phyloP scores from a whole-genome alignment of 2,329 filamentous ascomycete genomes.

The Lachnellula hyalina region DNA sequence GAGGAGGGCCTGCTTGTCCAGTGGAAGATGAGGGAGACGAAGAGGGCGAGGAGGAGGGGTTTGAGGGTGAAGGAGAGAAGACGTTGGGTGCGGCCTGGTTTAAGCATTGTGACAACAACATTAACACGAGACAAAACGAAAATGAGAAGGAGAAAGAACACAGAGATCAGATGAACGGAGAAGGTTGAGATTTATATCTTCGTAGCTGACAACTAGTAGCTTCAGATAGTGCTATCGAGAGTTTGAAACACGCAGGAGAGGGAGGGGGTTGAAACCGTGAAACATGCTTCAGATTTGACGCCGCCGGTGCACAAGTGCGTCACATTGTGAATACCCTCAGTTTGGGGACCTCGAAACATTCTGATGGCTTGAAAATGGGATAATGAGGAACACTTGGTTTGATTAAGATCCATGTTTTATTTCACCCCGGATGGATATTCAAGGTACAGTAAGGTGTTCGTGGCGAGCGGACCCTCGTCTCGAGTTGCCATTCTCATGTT shows the following conservation, averaged over 20 bases:
- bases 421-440: too few relatives aligned
- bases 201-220: not conserved
- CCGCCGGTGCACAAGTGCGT: conserved; percentile 1
- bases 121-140: not conserved
- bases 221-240: not conserved
- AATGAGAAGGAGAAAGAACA: not conserved
- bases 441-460: too few relatives aligned
- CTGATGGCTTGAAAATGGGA: not conserved
- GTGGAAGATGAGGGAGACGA: conserved; percentile 3
- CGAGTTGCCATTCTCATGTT: too few relatives aligned
- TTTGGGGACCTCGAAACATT: not conserved
- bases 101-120: not conserved
- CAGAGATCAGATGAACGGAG: not conserved
- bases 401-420: too few relatives aligned
- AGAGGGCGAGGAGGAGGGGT: conserved; percentile 5
- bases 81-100: conserved; percentile 1
- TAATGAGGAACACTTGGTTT: not conserved
- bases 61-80: conserved; percentile 5
- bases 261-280: conserved; percentile 5
- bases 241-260: conserved; percentile 5
- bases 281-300: conserved; percentile 9
- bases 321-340: conserved; percentile 8
- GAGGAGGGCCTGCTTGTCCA: not conserved
- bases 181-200: conserved; percentile 6
- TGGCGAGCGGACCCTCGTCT: too few relatives aligned